Evolutionary conservation across 1,284 basidiomycete species (phyloP), one percentile per base, ranked within the genome.

Genomic region (Apiotrichum sp.): DNA sequence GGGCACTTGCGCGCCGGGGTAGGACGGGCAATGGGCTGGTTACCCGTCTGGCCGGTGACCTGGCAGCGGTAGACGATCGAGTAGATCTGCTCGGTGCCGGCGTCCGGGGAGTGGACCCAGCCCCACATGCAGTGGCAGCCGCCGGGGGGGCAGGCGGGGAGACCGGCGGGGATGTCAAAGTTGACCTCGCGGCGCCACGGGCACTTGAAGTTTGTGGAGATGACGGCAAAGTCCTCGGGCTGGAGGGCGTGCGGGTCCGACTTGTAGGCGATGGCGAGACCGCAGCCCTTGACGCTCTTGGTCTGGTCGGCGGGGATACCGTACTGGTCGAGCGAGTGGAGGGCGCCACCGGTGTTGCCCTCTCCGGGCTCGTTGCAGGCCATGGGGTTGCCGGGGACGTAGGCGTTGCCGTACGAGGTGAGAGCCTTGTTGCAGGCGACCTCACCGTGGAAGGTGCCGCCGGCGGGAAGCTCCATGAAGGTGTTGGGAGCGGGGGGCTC

Each of bases 71-170:
- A 48, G 7, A 31, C 47, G 32, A 40, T 34, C 44, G 34, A 16
- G 39, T 45, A 88, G 40, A 59, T 55, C 48, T 58, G 58, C 54
- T 71, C 56, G 13, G 62, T 62, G 3, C 73, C 64, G 5, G 71
- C 61, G 33, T 68, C 61, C 3, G 47, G 49, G 13, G 66, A 50
- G 67, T 70, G 43, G 32, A 86, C 82, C 87, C 87, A 89, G 70
- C 84, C 84, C 78, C 82, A 89, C 6, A 83, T 80, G 70, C 87
- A 88, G 22, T 77, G 80, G 68, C 87, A 88, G 34, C 81, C 82
- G 7, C 80, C 82, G 1, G 80, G 68, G 0, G 85, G 84, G 65
- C 87, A 88, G n/a, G 82, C 75, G 0, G 87, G 87, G 80, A 88
- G 83, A 14, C 74, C 71, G 11, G 73, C 78, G 0, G 87, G 87